phyloP scores from a whole-genome alignment of 768 basidiomycete species.

The Pulveroboletus ravenelii region DNA sequence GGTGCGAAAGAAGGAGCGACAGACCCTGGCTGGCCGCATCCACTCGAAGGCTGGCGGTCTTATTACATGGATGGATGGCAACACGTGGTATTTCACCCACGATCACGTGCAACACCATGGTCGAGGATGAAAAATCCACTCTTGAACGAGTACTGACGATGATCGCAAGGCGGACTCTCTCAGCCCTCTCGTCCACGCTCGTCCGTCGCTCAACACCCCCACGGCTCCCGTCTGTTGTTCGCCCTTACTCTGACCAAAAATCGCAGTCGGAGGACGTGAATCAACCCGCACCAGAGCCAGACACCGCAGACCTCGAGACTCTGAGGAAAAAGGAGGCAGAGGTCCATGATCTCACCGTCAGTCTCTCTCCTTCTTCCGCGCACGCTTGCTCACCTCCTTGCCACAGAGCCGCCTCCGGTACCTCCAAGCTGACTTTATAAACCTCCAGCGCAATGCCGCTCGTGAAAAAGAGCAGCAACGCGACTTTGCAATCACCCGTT shows the following conservation, averaged over 20 bases:
- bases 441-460: conserved; percentile 86
- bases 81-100: background rate
- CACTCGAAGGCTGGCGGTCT: no score
- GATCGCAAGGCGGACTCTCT: conserved; percentile 46
- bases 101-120: conserved; percentile 18
- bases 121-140: no score
- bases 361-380: conserved; percentile 24
- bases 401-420: conserved; percentile 82
- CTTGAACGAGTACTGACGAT: background rate
- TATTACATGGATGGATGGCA: no score
- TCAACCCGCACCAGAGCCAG: conserved; percentile 16
- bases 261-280: conserved; percentile 12
- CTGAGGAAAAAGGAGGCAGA: conserved; percentile 79
- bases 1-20: conserved; percentile 19
- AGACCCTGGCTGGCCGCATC: background rate
- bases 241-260: conserved; percentile 61
- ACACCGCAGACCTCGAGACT: conserved; percentile 36
- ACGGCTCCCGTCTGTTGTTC: conserved; percentile 29
- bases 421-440: conserved; percentile 91
- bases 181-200: conserved; percentile 49
- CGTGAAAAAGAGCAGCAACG: conserved; percentile 89
- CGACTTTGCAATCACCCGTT: conserved; percentile 89
- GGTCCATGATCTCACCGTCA: conserved; percentile 78
- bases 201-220: conserved; percentile 37
- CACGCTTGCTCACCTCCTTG: conserved; percentile 3